Base-by-base conservation (phyloP, 1,139 yeast genomes). In the Ogataea hybrid region DNA sequence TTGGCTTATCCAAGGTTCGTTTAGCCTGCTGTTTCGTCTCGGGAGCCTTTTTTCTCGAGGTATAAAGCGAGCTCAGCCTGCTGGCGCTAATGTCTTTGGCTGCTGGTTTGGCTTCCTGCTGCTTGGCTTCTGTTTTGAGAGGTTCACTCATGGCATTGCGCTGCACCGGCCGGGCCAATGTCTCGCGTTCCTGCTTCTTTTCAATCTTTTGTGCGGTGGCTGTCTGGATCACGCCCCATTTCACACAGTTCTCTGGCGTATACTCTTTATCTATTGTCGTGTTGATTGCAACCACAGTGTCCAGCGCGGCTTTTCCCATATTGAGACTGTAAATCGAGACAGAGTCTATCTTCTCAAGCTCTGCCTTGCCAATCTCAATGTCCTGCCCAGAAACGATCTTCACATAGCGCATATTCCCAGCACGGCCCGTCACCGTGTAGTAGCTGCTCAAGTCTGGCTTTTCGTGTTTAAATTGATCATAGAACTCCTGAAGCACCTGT, bases 161-260 rank as follows among this genome's bases (percentile, higher is more conserved):
- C 5, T 32, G 31, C 6, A 41, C 42, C 8, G 48, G 46, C 15
- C 46, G 37, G 5, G 43, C 37, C 10, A 14, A 15, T 18, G 18
- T 14, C 29, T 46, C 39, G 10, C 11, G 15, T 15, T 25, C 31
- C 15, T 15, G 28, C 15, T 28, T 28, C 18, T 15, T 20, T 10
- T 3, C 23, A 29, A 36, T 22, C 27, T 32, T 28, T 17, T 44
- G 45, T 7, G 50, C 48, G 1, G 53, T 46, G 5, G 39, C 33
- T 2, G 59, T 50, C 17, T 40, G 43, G 15, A 56, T 46, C 3
- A 55, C 34, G 3, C 59, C 61, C 53, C 59, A 56, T 18, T 42
- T 43, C 1, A 25, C 35, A 38, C 53, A 47, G 29, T 47, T 51
- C 15, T 46, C 55, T 6, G 43, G 39, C 3, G 46, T 42, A 35